Conservation (phyloP, 1,284 basidiomycete species). For the Erythrobasidium hasegawianum region DNA sequence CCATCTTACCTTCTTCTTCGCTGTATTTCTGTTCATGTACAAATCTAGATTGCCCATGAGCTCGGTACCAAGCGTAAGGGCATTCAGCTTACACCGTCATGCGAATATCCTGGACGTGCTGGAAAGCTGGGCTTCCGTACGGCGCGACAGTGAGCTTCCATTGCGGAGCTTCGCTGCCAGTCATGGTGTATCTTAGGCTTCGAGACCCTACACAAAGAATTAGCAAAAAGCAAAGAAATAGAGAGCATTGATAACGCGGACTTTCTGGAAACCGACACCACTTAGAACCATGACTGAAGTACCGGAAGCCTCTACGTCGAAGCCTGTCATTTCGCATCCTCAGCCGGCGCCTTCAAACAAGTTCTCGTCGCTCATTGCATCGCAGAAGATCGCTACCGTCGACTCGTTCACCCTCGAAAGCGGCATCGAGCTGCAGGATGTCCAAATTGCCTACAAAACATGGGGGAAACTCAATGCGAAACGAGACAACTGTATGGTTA, state of each 20-base stretch:
- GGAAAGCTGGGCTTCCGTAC: constrained; percentile 3
- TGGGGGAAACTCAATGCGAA: constrained; percentile 81
- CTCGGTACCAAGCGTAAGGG: no score
- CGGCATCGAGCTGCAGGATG: constrained; percentile 66
- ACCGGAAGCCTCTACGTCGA: not conserved
- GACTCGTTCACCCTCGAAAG: constrained; percentile 80
- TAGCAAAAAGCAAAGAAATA: no score
- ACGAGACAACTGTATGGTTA: constrained; percentile 86
- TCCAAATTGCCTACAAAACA: constrained; percentile 92
- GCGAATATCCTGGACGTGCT: constrained; percentile 20
- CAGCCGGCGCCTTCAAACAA: constrained; percentile 36
- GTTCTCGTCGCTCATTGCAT: constrained; percentile 56
- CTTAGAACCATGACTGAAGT: constrained; percentile 1
- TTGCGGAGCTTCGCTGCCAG: not conserved
- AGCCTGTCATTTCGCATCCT: constrained; percentile 8
- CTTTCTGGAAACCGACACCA: no score
- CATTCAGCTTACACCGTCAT: constrained; percentile 21
- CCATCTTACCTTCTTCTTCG: constrained; percentile 5
- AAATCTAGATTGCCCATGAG: no score
- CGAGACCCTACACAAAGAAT: no score
- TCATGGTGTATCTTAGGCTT: no score
- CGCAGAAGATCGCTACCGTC: constrained; percentile 62
- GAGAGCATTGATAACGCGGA: no score
- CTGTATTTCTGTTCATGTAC: constrained; percentile 32
- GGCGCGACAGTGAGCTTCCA: constrained; percentile 12